A percentile compares a stretch with the other conserved stretches of the same genome.
phyloP scores from a whole-genome alignment of 805 yeast species.

The Phaffomyces opuntiae region DNA sequence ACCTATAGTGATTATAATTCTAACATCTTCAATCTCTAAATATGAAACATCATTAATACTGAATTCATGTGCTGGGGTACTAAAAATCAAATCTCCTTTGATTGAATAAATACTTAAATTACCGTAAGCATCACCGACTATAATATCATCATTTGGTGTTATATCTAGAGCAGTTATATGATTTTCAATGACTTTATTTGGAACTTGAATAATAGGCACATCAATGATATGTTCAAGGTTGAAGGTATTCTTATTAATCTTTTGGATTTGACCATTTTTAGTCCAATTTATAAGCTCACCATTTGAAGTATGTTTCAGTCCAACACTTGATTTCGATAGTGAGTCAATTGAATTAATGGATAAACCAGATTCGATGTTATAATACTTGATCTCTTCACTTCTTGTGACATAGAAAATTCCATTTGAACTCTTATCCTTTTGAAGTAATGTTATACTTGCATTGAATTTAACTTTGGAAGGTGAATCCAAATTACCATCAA shows the following conservation, averaged over 20 bases:
- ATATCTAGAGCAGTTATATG: conserved; percentile 35
- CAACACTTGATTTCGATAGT: conserved; percentile 31
- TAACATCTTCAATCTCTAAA: conserved; percentile 24
- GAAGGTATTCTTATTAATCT: conserved; percentile 16
- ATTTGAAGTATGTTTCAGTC: conserved; percentile 29
- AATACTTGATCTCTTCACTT: conserved; percentile 30
- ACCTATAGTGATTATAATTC: conserved; percentile 41
- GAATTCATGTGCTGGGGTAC: conserved; percentile 44
- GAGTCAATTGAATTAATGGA: conserved; percentile 27
- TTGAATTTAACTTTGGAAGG: conserved; percentile 20
- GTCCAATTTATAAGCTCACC: conserved; percentile 35
- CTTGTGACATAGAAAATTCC: conserved; percentile 29
- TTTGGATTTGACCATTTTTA: conserved; percentile 32
- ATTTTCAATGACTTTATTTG: conserved; percentile 32
- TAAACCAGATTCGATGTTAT: conserved; percentile 12
- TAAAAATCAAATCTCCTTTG: conserved; percentile 17
- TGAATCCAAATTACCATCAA: conserved; percentile 28
- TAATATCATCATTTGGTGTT: conserved; percentile 21
- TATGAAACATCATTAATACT: conserved; percentile 38
- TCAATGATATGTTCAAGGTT: conserved; percentile 6
- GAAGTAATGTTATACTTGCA: conserved; percentile 18
- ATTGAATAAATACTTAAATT: conserved; percentile 22
- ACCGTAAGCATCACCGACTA: conserved; percentile 47
- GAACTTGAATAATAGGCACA: conserved; percentile 18
- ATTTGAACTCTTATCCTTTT: conserved; percentile 16